These are phyloP conservation scores for Pyrus bretschneideri DNA, from an alignment of 306 rosid species.

Conservation along the genomic window DNA sequence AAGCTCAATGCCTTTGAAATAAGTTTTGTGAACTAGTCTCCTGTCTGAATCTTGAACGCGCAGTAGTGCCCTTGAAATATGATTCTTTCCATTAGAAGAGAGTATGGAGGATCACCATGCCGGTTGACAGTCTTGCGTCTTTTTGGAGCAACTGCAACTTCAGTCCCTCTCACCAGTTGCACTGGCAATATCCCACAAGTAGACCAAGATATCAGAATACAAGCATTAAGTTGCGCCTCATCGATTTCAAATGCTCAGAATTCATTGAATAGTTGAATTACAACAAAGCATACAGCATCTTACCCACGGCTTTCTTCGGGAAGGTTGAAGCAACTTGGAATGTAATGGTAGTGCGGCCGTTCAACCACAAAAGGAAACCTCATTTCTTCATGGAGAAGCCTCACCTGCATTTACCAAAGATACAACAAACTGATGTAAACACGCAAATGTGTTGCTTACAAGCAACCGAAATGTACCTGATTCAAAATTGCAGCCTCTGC, in stretches of 20 bases:
- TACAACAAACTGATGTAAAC: neutral
- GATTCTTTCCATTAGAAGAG: slow-evolving; percentile 26
- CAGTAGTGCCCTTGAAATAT: slow-evolving; percentile 51
- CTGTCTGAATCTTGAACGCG: slow-evolving; percentile 64
- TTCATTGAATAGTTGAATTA: neutral
- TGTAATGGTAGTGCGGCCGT: slow-evolving; percentile 67
- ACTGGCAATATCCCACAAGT: slow-evolving; percentile 38
- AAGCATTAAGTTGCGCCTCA: neutral
- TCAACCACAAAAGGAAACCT: slow-evolving; percentile 84
- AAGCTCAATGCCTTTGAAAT: slow-evolving; percentile 47
- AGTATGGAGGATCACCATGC: slow-evolving; percentile 26
- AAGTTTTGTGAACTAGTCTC: slow-evolving; percentile 38
- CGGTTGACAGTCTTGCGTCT: slow-evolving; percentile 46
- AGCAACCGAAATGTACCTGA: slow-evolving; percentile 45
- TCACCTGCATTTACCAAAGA: slow-evolving; percentile 40
- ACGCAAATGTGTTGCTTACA: neutral
- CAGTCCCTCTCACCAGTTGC: slow-evolving; percentile 78
- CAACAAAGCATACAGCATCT: slow-evolving; percentile 39
- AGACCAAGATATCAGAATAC: neutral
- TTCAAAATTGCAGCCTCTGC: slow-evolving; percentile 72
- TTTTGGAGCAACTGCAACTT: slow-evolving; percentile 92
- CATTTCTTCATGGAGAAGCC: slow-evolving; percentile 87
- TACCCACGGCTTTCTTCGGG: slow-evolving; percentile 93
- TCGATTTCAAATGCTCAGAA: neutral
- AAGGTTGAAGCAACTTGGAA: slow-evolving; percentile 73